Evolutionary conservation across 257 asterid genomes (phyloP).

Genomic region (Rehmannia glutinosa): DNA sequence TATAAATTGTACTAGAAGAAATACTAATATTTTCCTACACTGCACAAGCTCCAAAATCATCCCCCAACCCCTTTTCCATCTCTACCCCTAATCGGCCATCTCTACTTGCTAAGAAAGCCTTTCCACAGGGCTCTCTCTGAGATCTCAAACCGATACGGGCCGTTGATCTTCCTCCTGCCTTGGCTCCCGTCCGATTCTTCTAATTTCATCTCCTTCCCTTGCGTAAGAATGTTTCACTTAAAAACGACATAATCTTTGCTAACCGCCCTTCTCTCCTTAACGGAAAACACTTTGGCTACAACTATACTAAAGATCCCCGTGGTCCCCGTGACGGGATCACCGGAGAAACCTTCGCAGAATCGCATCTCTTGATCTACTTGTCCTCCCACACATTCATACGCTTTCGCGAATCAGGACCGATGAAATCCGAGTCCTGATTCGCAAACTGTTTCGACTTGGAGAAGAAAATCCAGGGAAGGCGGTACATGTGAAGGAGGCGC

Average conservation of each 20-base stretch:
- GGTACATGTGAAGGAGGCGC: neutral
- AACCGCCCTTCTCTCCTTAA: slow-evolving; percentile 28
- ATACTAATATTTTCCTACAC: too few species aligned
- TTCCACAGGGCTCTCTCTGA: slow-evolving; percentile 24
- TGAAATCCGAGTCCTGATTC: slow-evolving; percentile 1
- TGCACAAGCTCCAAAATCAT: slow-evolving; percentile 11
- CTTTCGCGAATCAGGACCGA: neutral
- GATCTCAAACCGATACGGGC: slow-evolving; percentile 27
- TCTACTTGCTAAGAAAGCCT: too few species aligned
- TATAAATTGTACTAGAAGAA: too few species aligned
- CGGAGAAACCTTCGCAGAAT: slow-evolving; percentile 41
- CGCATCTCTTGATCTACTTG: slow-evolving; percentile 29
- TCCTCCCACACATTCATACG: slow-evolving; percentile 25
- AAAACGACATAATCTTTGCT: slow-evolving; percentile 34
- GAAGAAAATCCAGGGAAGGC: neutral
- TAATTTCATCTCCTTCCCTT: slow-evolving; percentile 27
- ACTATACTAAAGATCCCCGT: slow-evolving; percentile 25
- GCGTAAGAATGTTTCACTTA: slow-evolving; percentile 41
- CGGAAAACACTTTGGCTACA: slow-evolving; percentile 36
- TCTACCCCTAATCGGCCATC: too few species aligned
- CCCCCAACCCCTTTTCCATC: slow-evolving; percentile 36
- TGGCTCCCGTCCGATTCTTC: slow-evolving; percentile 32
- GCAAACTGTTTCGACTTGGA: neutral
- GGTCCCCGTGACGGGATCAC: slow-evolving; percentile 42
- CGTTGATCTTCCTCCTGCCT: slow-evolving; percentile 26